Evolutionary conservation across 257 asterid genomes (phyloP), one percentile per base, ranked within the genome.

Genomic region (Fraxinus quadrangulata): DNA sequence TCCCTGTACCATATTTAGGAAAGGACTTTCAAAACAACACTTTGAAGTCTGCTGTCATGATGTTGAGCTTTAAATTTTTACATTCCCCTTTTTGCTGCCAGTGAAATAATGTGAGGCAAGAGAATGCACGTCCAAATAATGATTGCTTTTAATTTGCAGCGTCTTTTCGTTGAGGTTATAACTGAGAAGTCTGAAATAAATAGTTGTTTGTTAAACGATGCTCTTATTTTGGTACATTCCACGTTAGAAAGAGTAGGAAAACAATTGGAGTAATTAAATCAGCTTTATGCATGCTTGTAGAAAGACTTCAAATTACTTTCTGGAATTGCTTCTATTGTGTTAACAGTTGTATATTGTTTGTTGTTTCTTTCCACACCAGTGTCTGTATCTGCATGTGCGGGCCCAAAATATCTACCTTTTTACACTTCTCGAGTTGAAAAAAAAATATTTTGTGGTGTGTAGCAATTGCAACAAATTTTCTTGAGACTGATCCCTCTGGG

Each of bases 271-370:
- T 23, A 63, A 63, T 63, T 13, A 13, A 54, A 54, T 54, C 4
- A 63, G 68, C 68, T 63, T 24, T 63, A 3, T 63, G 33, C 34
- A 63, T 49, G 5, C 10, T 4, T 34, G 67, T 51, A 31, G 28
- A 69, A 68, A 47, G 24, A 17, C 30, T 59, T 26, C 30, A 16
- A 19, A 65, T 24, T 9, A 37, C 34, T 26, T 26, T 40, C 13
- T 75, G 45, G 17, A 39, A 75, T 28, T 74, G 63, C 63, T 54
- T 54, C 10, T 54, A 4, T 54, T n/a, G 67, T 21, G 67, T 59
- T 23, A 59, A 21, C 30, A 21, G 28, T 59, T n/a, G 28, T 59
- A 16, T 8, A 4, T 19, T 59, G 17, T 59, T 59, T 59, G 12
- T 6, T 56, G 28, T 21, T 59, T 6, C 5, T 59, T 59, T 59